A percentile compares a stretch with the other conserved stretches of the same genome.
Conservation (phyloP, 495 filamentous ascomycete species). For the Platismatia glauca region DNA sequence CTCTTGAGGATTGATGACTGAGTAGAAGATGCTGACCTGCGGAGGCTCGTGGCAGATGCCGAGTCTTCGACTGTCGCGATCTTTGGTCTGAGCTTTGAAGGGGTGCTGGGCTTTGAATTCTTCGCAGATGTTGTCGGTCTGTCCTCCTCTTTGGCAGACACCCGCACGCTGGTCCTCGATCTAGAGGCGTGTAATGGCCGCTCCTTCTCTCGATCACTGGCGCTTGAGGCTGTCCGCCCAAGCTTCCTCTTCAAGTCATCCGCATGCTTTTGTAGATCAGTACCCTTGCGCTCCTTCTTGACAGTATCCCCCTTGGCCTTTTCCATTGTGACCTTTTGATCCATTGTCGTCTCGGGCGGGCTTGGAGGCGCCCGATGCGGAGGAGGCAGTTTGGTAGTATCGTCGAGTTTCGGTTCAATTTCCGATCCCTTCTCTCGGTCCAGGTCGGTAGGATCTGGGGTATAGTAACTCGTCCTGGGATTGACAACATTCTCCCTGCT, state of each 20-base stretch:
- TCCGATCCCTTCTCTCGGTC: constrained; percentile 40
- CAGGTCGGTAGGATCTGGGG: constrained; percentile 72
- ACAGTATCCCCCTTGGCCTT: constrained; percentile 25
- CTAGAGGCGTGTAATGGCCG: constrained; percentile 13
- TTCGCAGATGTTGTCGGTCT: constrained; percentile 10
- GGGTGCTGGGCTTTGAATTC: constrained; percentile 32
- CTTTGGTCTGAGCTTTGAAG: constrained; percentile 31
- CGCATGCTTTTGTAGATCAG: constrained; percentile 23
- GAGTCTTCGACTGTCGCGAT: constrained; percentile 34
- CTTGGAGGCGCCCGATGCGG: constrained; percentile 58
- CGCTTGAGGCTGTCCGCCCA: constrained; percentile 8
- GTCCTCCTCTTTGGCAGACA: constrained; percentile 18
- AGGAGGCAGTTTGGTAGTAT: constrained; percentile 31
- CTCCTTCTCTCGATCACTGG: constrained; percentile 14
- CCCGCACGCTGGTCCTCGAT: constrained; percentile 19
- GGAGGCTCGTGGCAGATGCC: constrained; percentile 13
- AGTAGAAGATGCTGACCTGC: constrained; percentile 17
- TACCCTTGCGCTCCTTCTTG: constrained; percentile 33
- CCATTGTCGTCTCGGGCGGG: constrained; percentile 50
- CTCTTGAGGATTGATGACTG: constrained; percentile 24
- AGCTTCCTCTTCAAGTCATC: constrained; percentile 18
- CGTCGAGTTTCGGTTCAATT: constrained; percentile 18
- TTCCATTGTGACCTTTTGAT: constrained; percentile 35
- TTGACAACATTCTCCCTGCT: constrained; percentile 48
- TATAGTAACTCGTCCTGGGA: constrained; percentile 49